Evolutionary conservation across 805 yeast species (phyloP).

Genomic region (Candida vartiovaarae): DNA sequence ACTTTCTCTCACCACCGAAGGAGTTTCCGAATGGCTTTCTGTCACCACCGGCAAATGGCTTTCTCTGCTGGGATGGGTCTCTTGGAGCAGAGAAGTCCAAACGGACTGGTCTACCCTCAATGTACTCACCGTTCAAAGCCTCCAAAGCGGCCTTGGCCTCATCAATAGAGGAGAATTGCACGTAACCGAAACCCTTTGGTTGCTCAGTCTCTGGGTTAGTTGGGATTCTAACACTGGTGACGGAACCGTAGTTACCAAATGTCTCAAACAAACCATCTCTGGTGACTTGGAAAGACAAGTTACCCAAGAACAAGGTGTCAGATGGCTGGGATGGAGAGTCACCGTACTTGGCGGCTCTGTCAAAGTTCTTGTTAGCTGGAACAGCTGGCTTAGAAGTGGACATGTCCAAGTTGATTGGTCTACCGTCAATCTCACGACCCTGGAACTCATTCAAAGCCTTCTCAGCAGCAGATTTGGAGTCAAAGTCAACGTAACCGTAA

Average conservation of each 20-base stretch:
- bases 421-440: conserved; percentile 94
- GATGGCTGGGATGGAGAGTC: conserved; percentile 89
- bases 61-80: conserved; percentile 36
- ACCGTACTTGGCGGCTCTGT: conserved; percentile 86
- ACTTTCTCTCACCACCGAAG: conserved; percentile 28
- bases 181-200: conserved; percentile 99
- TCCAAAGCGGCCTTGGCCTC: conserved; percentile 87
- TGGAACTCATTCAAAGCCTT: conserved; percentile 79
- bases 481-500: conserved; percentile 96
- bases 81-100: conserved; percentile 92
- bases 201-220: conserved; percentile 98
- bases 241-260: conserved; percentile 74
- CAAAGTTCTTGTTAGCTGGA: conserved; percentile 44
- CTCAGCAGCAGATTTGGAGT: conserved; percentile 67
- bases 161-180: conserved; percentile 79
- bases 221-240: conserved; percentile 89
- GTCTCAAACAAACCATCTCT: conserved; percentile 69
- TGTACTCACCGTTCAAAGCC: conserved; percentile 80
- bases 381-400: conserved; percentile 76
- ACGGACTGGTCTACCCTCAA: conserved; percentile 91
- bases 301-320: conserved; percentile 94
- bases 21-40: conserved; percentile 30
- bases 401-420: conserved; percentile 90
- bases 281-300: conserved; percentile 84
- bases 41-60: conserved; percentile 22